A percentile compares a stretch with the other conserved stretches of the same genome.
Conservation (phyloP, 2,329 filamentous ascomycete species). For the Penicillium paneum region DNA sequence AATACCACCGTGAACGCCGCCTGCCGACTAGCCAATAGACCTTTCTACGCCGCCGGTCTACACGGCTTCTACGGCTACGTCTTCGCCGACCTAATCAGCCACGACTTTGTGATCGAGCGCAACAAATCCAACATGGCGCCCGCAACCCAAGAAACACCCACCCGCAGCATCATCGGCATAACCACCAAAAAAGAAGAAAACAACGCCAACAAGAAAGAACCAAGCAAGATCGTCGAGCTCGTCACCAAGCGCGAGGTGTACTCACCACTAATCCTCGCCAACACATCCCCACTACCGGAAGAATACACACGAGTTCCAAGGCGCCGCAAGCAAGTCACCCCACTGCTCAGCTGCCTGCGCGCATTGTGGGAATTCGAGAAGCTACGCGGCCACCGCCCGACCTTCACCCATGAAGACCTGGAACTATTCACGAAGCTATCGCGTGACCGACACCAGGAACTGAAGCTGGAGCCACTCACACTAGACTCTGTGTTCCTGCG, state of each 20-base stretch:
- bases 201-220: constrained; percentile 70
- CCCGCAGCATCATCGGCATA: constrained; percentile 70
- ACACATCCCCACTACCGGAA: constrained; percentile 70
- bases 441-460: constrained; percentile 71
- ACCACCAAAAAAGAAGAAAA: constrained; percentile 67
- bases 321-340: constrained; percentile 70
- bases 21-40: constrained; percentile 70
- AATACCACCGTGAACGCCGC: constrained; percentile 80
- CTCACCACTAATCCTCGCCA: constrained; percentile 81
- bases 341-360: constrained; percentile 78
- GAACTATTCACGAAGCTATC: constrained; percentile 73
- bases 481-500: constrained; percentile 70
- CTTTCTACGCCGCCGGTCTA: constrained; percentile 84
- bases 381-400: constrained; percentile 54
- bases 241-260: constrained; percentile 92
- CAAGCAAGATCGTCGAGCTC: constrained; percentile 73
- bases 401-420: constrained; percentile 62
- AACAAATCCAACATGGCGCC: constrained; percentile 71
- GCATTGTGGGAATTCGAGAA: constrained; percentile 86
- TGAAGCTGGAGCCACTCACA: constrained; percentile 66
- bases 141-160: constrained; percentile 67
- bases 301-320: constrained; percentile 67
- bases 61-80: constrained; percentile 94
- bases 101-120: constrained; percentile 86
- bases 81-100: constrained; percentile 86